Evolutionary conservation across 2,329 filamentous ascomycete species (phyloP), one percentile per base, ranked within the genome.

Genomic region (Alternaria triticimaculans): DNA sequence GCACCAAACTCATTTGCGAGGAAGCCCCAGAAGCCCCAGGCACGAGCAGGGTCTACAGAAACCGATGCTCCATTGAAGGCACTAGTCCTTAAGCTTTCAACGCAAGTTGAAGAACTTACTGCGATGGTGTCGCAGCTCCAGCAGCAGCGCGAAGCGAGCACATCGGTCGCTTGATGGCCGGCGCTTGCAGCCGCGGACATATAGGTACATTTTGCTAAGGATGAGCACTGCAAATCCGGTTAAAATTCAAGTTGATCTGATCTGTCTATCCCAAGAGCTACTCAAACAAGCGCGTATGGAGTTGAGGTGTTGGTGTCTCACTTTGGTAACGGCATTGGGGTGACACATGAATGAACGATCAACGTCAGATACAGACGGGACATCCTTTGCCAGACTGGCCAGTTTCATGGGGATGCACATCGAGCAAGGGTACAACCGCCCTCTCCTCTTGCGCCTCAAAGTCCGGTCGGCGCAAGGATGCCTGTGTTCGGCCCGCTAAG

Each of bases 31-130:
- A 28, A 65, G 58, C 65, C 69, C 67, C 71, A 73, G 45, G 72
- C 70, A 11, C 68, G 60, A 63, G 61, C 66, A 63, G 74, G 72
- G 26, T 60, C 64, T 30, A 60, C 62, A 33, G 77, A 78, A 33
- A 53, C 69, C 30, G 77, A 80, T 63, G 64, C 72, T 60, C 73
- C 80, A 65, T 64, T 81, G 48, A 76, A 68, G 68, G 68, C 75
- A 65, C 72, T 81, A 71, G 77, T 82, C 60, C 64, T 80, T 44
- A 79, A 77, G 69, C 78, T 82, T 59, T 77, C 74, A 41, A 61
- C 71, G 44, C 80, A 81, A 63, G 76, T 82, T 44, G 78, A 81
- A 60, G 72, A 80, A 65, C 80, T 82, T 63, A 80, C 76, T 59
- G 72, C 70, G 37, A 73, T 80, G 66, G 75, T 82, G 48, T 77